Conservation (phyloP, 2,329 filamentous ascomycete genomes). For the Colletotrichum tabaci region DNA sequence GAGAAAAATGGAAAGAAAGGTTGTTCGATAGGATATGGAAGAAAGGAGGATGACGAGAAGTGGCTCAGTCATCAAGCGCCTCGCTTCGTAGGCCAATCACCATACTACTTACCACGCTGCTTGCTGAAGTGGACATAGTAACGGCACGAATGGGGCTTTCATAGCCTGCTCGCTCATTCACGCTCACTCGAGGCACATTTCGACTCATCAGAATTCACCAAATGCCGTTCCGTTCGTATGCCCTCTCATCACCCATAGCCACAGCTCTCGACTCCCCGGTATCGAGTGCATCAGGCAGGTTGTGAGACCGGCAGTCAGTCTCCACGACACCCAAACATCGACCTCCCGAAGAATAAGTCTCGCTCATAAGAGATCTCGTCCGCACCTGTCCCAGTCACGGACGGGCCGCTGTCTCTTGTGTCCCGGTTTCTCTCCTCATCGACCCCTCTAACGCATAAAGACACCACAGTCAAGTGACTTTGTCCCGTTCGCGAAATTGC, state of each 20-base stretch:
- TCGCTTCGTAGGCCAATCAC: constrained; percentile 28
- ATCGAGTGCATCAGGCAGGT: neutral
- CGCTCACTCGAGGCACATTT: constrained; percentile 12
- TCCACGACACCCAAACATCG: neutral
- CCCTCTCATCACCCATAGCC: constrained; percentile 6
- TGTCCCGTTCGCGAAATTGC: constrained; percentile 2
- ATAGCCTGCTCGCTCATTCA: too few relatives aligned
- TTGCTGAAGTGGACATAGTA: neutral
- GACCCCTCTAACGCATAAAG: constrained; percentile 24
- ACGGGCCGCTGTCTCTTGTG: constrained; percentile 34
- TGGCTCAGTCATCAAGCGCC: constrained; percentile 17
- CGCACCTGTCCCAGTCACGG: constrained; percentile 20
- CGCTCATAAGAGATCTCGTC: constrained; percentile 7
- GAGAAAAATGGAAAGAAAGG: neutral
- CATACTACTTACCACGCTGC: neutral
- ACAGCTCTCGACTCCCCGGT: neutral
- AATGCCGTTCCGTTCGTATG: neutral
- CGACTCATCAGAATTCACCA: constrained; percentile 25
- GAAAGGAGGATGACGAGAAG: neutral
- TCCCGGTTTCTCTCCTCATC: constrained; percentile 16
- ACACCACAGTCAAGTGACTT: constrained; percentile 35
- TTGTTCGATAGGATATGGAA: neutral
- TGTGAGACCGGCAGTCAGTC: constrained; percentile 6
- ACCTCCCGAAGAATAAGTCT: neutral
- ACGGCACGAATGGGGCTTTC: too few relatives aligned